These are phyloP conservation scores for Silene latifolia DNA, from an alignment of 148 eudicot species.

Conservation along the genomic window DNA sequence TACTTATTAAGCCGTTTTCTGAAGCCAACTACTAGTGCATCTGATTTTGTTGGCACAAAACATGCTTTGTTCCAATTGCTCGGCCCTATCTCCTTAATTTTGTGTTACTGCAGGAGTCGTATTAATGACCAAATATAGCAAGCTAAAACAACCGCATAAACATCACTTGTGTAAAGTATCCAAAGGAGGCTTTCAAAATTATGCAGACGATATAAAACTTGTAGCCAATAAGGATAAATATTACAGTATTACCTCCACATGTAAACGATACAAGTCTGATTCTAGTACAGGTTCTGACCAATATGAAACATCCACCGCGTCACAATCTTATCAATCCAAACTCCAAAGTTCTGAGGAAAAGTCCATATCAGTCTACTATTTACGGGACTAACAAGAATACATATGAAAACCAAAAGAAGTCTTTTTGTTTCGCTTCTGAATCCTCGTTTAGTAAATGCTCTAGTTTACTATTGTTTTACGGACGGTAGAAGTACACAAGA, in stretches of 20 bases:
- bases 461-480: neutral
- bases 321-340: conserved; percentile 66
- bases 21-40: conserved; percentile 57
- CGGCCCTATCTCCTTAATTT: conserved; percentile 56
- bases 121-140: no score
- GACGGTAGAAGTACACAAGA: neutral
- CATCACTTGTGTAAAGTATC: neutral
- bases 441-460: conserved; percentile 21
- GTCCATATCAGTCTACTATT: conserved; percentile 74
- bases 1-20: conserved; percentile 80
- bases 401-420: conserved; percentile 51
- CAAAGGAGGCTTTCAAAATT: neutral
- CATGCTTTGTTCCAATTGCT: conserved; percentile 79
- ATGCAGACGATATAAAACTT: neutral
- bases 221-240: neutral
- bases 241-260: conserved; percentile 50
- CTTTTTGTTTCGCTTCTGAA: conserved; percentile 29
- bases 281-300: conserved; percentile 66
- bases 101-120: conserved; percentile 55
- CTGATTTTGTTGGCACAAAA: conserved; percentile 77
- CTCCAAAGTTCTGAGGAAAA: conserved; percentile 66
- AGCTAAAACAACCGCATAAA: no score
- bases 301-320: conserved; percentile 87
- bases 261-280: conserved; percentile 79
- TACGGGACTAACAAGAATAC: conserved; percentile 88